Evolutionary conservation across 2,329 filamentous ascomycete genomes (phyloP), one percentile per base, ranked within the genome.

Genomic region (Pseudocercospora vitis): DNA sequence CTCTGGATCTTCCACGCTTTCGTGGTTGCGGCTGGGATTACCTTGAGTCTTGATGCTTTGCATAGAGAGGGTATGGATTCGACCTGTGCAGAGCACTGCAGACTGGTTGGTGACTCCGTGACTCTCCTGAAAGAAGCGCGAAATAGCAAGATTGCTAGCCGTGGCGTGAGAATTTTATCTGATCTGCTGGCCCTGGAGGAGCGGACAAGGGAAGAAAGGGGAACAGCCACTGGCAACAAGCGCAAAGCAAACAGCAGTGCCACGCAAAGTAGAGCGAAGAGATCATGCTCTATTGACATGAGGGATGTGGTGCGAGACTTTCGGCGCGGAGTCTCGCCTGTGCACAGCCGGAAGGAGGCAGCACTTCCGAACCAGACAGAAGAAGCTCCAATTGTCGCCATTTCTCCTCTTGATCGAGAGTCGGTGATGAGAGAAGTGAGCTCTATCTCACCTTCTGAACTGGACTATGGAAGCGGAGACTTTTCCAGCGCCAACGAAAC

Each of bases 141-240:
- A 9, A 55, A 50, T 11, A 55, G 52, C 47, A 50, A 45, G 31
- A 50, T 55, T 14, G 52, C 52, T 16, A 50, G 37, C 24, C 46
- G 52, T 21, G 47, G 52, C 3, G 37, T 49, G 16, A 26, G 24
- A 7, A 33, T 50, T 11, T 16, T 55, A 18, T 33, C 46, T 4
- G 47, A 50, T 12, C 21, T 50, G 19, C 32, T 50, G 21, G 32
- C 35, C 4, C 32, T 50, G 9, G 48, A 50, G 48, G 11, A 40
- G 24, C 23, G 24, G 9, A 39, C 48, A 1, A 37, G 48, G 9
- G 11, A 2, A 14, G 44, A 31, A 5, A 31, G 44, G 7, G 19
- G 16, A n/a, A 29, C 16, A 2, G 31, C 32, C 14, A 19, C 11
- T 14, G 14, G 14, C n/a, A 50, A 39, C 23, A 50, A 50, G 48